A percentile compares a stretch with the other conserved stretches of the same genome.
phyloP scores from a whole-genome alignment of 1,284 basidiomycete species.

The Pisolithus thermaeus region DNA sequence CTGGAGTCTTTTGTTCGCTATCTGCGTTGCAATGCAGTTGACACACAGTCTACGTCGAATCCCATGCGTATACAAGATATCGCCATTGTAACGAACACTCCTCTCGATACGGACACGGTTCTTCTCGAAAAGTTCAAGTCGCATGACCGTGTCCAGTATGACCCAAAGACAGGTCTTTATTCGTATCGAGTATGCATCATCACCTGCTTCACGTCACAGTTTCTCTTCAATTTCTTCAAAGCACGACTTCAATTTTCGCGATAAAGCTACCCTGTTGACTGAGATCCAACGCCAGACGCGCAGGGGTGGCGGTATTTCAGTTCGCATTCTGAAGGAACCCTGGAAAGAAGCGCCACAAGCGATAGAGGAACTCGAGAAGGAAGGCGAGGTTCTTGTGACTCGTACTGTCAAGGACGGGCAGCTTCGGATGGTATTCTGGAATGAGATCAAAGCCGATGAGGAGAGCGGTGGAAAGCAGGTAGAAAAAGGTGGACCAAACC shows the following conservation, averaged over 20 bases:
- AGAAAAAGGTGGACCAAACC: slow-evolving; percentile 63
- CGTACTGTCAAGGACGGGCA: slow-evolving; percentile 80
- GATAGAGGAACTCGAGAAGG: slow-evolving; percentile 81
- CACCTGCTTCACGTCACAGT: neutral
- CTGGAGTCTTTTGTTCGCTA: slow-evolving; percentile 1
- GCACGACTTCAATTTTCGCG: slow-evolving; percentile 85
- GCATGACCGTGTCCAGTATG: slow-evolving; percentile 75
- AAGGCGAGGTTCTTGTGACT: slow-evolving; percentile 83
- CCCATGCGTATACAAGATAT: slow-evolving; percentile 84
- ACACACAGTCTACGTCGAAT: slow-evolving; percentile 55
- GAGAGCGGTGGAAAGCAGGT: slow-evolving; percentile 62
- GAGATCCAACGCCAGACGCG: slow-evolving; percentile 78
- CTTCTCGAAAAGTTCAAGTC: slow-evolving; percentile 74
- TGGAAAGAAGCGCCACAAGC: slow-evolving; percentile 83
- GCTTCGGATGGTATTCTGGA: slow-evolving; percentile 87
- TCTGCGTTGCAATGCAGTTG: slow-evolving; percentile 8
- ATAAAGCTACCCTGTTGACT: slow-evolving; percentile 73
- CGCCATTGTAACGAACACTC: slow-evolving; percentile 71
- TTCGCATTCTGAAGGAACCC: slow-evolving; percentile 80
- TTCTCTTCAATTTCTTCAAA: slow-evolving; percentile 26
- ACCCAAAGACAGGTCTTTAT: slow-evolving; percentile 79
- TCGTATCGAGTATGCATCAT: slow-evolving; percentile 63
- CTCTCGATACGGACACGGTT: slow-evolving; percentile 64
- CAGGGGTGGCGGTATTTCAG: slow-evolving; percentile 78
- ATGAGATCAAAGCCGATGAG: slow-evolving; percentile 76